phyloP scores from a whole-genome alignment of 495 filamentous ascomycete species.

The Pyrenula massariospora region DNA sequence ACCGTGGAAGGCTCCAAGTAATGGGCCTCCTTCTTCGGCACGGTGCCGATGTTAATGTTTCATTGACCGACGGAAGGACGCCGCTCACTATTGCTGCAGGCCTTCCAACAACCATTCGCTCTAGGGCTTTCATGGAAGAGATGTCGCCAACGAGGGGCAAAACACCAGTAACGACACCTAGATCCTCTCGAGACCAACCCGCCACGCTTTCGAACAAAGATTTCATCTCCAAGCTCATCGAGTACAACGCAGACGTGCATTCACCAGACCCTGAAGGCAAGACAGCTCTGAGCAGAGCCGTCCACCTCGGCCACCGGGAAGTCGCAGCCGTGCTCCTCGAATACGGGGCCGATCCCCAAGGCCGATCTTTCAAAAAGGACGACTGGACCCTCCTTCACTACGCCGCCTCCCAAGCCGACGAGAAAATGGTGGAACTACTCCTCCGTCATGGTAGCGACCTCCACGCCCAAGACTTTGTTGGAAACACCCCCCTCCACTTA shows the following conservation, averaged over 20 bases:
- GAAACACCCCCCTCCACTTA: neutral
- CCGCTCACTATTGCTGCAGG: conserved; percentile 12
- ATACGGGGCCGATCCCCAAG: neutral
- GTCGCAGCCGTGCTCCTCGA: conserved; percentile 20
- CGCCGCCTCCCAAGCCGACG: neutral
- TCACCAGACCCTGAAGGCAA: conserved; percentile 20
- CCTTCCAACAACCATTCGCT: neutral
- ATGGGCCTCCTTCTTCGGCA: conserved; percentile 20
- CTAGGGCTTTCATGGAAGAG: conserved; percentile 24
- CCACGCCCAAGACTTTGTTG: neutral
- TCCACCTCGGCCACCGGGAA: conserved; percentile 25
- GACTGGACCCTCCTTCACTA: neutral
- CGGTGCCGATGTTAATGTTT: conserved; percentile 23
- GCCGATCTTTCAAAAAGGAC: conserved; percentile 4
- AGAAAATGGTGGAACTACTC: neutral
- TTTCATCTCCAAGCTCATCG: conserved; percentile 20
- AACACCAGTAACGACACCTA: conserved; percentile 35
- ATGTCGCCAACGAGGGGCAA: conserved; percentile 24
- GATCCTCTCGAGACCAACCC: conserved; percentile 17
- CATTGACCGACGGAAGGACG: conserved; percentile 21
- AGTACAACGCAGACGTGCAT: conserved; percentile 20
- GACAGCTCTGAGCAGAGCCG: conserved; percentile 33
- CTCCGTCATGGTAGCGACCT: neutral
- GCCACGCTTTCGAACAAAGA: conserved; percentile 16
- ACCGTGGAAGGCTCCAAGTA: conserved; percentile 27